Evolutionary conservation across 1,139 yeast species (phyloP), one percentile per base, ranked within the genome.

Genomic region (Lodderomyces oxycetoniae): DNA sequence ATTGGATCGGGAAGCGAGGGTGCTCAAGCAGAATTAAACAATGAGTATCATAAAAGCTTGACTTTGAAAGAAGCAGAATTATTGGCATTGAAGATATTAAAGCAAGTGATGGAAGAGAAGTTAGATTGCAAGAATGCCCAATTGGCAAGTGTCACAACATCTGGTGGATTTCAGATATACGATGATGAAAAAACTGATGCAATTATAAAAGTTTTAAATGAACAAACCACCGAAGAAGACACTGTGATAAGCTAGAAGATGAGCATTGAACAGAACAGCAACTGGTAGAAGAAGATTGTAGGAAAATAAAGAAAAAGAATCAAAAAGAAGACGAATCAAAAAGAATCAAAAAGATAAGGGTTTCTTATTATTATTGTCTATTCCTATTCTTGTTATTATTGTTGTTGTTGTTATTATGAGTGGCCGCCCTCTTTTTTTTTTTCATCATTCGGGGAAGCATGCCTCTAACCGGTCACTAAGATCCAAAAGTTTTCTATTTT

Each of bases 1-100:
- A 93, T 93, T 55, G 99, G 99, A 8, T 86, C 96, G 1, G 99
- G 99, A 19, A 85, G 95, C 13, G 99, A 93, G 61, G 98, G 98
- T 43, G 99, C 99, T 2, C 98, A 93, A 62, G 85, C 96, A 1
- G 99, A 93, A 60, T 72, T 93, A 53, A 96, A 91, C 60, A 91
- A 89, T 53, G 96, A 93, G 63, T 93, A 93, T 63, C 97, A 91
- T 61, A 83, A 89, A 50, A 85, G 95, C 14, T 70, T 93, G 52
- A 87, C 97, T n/a, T 69, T 91, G 52, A 78, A 80, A 48, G 98
- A 93, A 56, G 98, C 97, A 6, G 98, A 93, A 65, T 63, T 85
- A 32, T 71, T 93, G 55, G 83, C 91, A 9, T 74, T 93, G 54
- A 89, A 89, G 67, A 86, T 86, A 38, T 74, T 93, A 52, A 89